phyloP scores from a whole-genome alignment of 805 yeast species.

The Kodamaea neixiangensis region DNA sequence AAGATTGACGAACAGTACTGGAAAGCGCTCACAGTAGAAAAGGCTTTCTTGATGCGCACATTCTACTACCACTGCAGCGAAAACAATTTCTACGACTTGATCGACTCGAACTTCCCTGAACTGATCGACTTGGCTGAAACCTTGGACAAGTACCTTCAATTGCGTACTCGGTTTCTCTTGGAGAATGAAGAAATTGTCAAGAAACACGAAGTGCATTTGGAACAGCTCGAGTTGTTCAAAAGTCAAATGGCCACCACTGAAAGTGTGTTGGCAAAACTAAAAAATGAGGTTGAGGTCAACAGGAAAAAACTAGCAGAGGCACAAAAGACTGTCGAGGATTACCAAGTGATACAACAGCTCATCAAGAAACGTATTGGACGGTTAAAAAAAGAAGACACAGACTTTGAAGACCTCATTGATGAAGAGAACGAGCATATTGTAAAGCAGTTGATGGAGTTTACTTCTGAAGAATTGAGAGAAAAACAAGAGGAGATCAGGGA shows the following conservation, averaged over 20 bases:
- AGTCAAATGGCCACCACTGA: slow-evolving; percentile 20
- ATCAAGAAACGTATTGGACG: slow-evolving; percentile 17
- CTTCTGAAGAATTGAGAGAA: slow-evolving; percentile 13
- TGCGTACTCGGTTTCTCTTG: slow-evolving; percentile 35
- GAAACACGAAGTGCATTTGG: slow-evolving; percentile 18
- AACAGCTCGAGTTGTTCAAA: slow-evolving; percentile 17
- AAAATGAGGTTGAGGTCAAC: slow-evolving; percentile 21
- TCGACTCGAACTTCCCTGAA: slow-evolving; percentile 78
- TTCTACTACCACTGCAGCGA: slow-evolving; percentile 66
- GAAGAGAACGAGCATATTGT: slow-evolving; percentile 17
- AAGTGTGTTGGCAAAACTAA: slow-evolving; percentile 18
- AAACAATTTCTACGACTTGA: slow-evolving; percentile 49
- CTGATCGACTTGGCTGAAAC: slow-evolving; percentile 67
- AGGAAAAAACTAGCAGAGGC: slow-evolving; percentile 14
- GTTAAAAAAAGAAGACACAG: slow-evolving; percentile 21
- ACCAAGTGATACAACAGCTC: slow-evolving; percentile 15
- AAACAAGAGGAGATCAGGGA: slow-evolving; percentile 13
- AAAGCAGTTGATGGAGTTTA: slow-evolving; percentile 13
- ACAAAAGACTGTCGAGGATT: slow-evolving; percentile 14
- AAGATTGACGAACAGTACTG: slow-evolving; percentile 68
- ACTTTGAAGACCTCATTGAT: slow-evolving; percentile 17
- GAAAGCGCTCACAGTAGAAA: slow-evolving; percentile 70
- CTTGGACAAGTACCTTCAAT: slow-evolving; percentile 56
- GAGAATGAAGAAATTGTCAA: slow-evolving; percentile 24
- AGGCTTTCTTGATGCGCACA: slow-evolving; percentile 68